Evolutionary conservation across 2,329 filamentous ascomycete species (phyloP).

Genomic region (Fusarium sp.): DNA sequence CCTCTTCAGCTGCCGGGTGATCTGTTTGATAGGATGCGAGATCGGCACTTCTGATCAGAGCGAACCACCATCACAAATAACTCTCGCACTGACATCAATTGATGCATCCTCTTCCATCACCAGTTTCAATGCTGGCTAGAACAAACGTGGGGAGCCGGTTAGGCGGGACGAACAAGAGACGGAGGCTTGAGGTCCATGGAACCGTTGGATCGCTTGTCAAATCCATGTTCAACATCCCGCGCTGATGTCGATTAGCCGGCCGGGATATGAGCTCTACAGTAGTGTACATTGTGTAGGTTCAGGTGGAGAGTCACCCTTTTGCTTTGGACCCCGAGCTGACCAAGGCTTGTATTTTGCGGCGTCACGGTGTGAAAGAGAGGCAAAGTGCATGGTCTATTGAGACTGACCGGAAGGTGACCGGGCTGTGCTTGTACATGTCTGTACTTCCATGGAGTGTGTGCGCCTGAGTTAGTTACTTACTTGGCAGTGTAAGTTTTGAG

Average conservation of each 20-base stretch:
- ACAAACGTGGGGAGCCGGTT: slow-evolving; percentile 21
- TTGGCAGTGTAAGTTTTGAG: slow-evolving; percentile 14
- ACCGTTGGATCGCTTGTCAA: slow-evolving; percentile 12
- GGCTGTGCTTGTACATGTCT: neutral
- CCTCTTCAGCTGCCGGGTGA: slow-evolving; percentile 23
- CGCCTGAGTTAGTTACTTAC: slow-evolving; percentile 12
- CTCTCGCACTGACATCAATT: neutral
- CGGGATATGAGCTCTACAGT: slow-evolving; percentile 3
- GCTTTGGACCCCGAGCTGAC: slow-evolving; percentile 12
- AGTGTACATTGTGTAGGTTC: neutral
- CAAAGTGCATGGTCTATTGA: slow-evolving; percentile 28
- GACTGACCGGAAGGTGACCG: slow-evolving; percentile 18
- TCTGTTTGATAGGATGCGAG: slow-evolving; percentile 30
- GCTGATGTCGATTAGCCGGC: slow-evolving; percentile 17
- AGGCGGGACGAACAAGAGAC: slow-evolving; percentile 27
- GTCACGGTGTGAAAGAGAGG: slow-evolving; percentile 17
- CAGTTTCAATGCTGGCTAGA: slow-evolving; percentile 9
- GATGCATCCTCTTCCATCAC: slow-evolving; percentile 15
- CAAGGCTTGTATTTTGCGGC: slow-evolving; percentile 1
- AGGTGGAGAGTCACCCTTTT: slow-evolving; percentile 16
- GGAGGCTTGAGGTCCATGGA: neutral
- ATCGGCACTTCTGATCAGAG: slow-evolving; percentile 38
- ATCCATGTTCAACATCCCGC: slow-evolving; percentile 29
- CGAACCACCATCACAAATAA: slow-evolving; percentile 4
- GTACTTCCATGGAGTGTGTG: neutral